phyloP scores from a whole-genome alignment of 2,329 filamentous ascomycete genomes.

The Beauveria asiatica region DNA sequence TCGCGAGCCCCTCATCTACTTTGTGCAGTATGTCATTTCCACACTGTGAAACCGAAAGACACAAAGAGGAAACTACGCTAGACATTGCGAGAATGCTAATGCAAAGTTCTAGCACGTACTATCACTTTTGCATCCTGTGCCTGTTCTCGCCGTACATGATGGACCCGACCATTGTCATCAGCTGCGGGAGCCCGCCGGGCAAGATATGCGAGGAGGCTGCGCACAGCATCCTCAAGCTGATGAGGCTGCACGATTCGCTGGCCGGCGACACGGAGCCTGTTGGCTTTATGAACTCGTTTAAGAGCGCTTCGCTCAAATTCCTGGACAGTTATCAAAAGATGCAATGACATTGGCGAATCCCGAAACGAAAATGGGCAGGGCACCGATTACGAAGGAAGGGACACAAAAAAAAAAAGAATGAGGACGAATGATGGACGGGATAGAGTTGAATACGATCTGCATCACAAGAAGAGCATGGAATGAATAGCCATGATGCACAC shows the following conservation, averaged over 20 bases:
- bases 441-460: no score
- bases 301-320: neutral
- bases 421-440: no score
- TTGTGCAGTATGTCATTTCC: neutral
- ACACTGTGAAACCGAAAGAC: neutral
- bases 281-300: neutral
- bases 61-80: neutral
- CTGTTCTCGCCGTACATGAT: neutral
- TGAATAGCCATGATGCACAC: neutral
- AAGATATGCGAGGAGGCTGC: neutral
- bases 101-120: neutral
- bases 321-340: neutral
- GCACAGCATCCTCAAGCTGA: neutral
- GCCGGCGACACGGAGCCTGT: neutral
- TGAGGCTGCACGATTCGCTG: neutral
- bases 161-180: neutral
- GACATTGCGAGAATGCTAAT: neutral
- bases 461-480: neutral
- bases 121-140: conserved; percentile 6
- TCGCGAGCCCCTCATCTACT: neutral
- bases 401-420: no score
- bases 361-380: neutral
- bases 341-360: neutral
- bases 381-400: neutral
- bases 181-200: neutral